Base-by-base conservation (phyloP, 176 grass and related monocot genomes). In the Lolium multiflorum region DNA sequence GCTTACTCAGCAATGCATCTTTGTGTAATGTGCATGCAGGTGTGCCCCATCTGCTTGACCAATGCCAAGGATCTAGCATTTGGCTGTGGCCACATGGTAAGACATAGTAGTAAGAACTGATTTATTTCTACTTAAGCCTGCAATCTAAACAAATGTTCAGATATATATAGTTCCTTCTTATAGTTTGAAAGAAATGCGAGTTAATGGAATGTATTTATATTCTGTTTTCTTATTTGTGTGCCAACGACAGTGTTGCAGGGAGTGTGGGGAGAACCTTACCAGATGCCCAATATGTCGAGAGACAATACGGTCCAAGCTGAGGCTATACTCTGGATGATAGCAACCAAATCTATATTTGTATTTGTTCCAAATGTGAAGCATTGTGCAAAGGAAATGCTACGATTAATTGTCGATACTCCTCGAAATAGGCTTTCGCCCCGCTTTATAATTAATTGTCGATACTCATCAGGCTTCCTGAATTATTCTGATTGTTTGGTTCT, bases 211-310 rank as follows among this genome's bases (percentile, higher is more conserved):
- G 41, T 31, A 7, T 44, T 82, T 28, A 15, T 14, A 4, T 28
- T 3, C 5, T n/a, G 2, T 21, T 54, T 85, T 9, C n/a, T 31
- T 17, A 7, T 9, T 47, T 82, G 63, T 56, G 52, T 76, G 18
- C 6, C n/a, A 76, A 78, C 17, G 65, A 87, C 90, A 98, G 97
- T 85, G 84, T 39, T 98, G 97, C 91, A 94, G 89, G 86, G 93
- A 94, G 47, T 98, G 97, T 87, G 94, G 90, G 44, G 86, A 90
- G 84, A 94, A 39, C 89, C 88, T 98, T 47, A 72, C 83, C 48
- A 96, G 71, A 81, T 98, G 97, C 76, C 96, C 97, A n/a, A 96
- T 98, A 12, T 98, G 97, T 68, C 89, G 97, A 71, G 84, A 86
- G 12, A 4, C 79, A 59, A 92, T 98, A 43, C 83, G 67, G 7